These are phyloP conservation scores for Hirsutella rhossiliensis DNA, from an alignment of 2,329 filamentous ascomycete genomes.

Conservation along the genomic window DNA sequence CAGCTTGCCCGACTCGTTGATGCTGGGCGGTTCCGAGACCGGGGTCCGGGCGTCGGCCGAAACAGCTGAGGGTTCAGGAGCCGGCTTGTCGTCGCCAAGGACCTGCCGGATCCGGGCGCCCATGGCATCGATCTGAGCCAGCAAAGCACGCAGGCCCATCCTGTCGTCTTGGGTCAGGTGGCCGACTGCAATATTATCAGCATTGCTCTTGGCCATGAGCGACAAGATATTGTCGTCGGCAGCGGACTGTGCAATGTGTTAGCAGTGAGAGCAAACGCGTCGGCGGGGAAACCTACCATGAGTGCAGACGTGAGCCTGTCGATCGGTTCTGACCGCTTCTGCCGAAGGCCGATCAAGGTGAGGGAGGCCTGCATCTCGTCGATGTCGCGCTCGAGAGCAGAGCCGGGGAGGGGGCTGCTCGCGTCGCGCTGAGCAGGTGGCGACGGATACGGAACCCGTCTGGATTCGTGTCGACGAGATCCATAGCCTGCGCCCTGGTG, in stretches of 20 bases:
- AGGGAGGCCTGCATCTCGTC: constrained; percentile 56
- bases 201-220: constrained; percentile 35
- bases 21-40: constrained; percentile 11
- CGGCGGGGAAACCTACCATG: constrained; percentile 38
- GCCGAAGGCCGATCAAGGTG: constrained; percentile 46
- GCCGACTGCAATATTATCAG: constrained; percentile 26
- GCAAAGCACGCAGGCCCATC: constrained; percentile 33
- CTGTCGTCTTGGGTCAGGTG: constrained; percentile 30
- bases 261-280: not conserved
- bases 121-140: constrained; percentile 34
- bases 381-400: constrained; percentile 32
- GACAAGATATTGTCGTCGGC: constrained; percentile 32
- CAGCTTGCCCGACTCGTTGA: constrained; percentile 15
- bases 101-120: constrained; percentile 27
- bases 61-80: constrained; percentile 7
- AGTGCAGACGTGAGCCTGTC: constrained; percentile 46
- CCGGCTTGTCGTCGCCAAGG: constrained; percentile 19
- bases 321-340: constrained; percentile 35
- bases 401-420: constrained; percentile 14
- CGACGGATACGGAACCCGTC: constrained; percentile 16
- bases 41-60: constrained; percentile 13
- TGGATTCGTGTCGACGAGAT: constrained; percentile 15
- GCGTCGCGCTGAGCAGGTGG: constrained; percentile 9
- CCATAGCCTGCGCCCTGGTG: constrained; percentile 26
- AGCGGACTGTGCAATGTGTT: constrained; percentile 22